Evolutionary conservation across 495 filamentous ascomycete genomes (phyloP).

Genomic region (Annulohypoxylon nitens): DNA sequence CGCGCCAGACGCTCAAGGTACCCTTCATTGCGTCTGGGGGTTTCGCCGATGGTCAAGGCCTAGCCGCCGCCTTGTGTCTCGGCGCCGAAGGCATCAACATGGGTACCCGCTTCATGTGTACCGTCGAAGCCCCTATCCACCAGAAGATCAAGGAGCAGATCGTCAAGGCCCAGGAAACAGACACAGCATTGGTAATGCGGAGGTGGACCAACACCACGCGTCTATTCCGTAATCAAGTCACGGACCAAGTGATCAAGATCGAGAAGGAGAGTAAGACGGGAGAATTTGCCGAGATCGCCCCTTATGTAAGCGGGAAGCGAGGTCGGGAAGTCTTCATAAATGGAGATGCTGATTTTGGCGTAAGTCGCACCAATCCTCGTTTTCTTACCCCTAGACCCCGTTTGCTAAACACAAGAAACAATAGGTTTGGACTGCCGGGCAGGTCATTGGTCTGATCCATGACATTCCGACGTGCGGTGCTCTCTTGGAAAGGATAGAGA

Average conservation of each 20-base stretch:
- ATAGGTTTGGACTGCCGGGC: conserved; percentile 73
- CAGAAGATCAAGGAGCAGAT: conserved; percentile 93
- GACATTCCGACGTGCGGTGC: conserved; percentile 72
- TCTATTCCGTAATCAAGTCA: conserved; percentile 89
- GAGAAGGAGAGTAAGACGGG: conserved; percentile 88
- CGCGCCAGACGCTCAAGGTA: conserved; percentile 83
- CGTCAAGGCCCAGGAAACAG: conserved; percentile 87
- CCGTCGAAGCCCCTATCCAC: conserved; percentile 92
- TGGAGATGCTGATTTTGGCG: conserved; percentile 90
- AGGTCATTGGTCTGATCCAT: conserved; percentile 75
- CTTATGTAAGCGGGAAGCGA: conserved; percentile 90
- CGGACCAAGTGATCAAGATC: conserved; percentile 81
- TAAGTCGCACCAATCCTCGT: conserved; percentile 61
- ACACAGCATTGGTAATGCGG: conserved; percentile 88
- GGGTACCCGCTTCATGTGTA: conserved; percentile 95
- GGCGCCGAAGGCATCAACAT: conserved; percentile 97
- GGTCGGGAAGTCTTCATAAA: conserved; percentile 92
- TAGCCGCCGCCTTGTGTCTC: conserved; percentile 90
- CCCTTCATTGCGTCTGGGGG: conserved; percentile 97
- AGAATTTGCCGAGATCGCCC: conserved; percentile 91
- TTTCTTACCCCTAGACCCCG: conserved; percentile 1
- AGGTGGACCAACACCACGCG: conserved; percentile 94
- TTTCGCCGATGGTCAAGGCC: conserved; percentile 93
- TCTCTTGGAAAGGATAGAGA: conserved; percentile 69
- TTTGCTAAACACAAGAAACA: conserved; percentile 18